These are phyloP conservation scores for Punica granatum DNA, from an alignment of 345 rosid species.

Conservation along the genomic window DNA sequence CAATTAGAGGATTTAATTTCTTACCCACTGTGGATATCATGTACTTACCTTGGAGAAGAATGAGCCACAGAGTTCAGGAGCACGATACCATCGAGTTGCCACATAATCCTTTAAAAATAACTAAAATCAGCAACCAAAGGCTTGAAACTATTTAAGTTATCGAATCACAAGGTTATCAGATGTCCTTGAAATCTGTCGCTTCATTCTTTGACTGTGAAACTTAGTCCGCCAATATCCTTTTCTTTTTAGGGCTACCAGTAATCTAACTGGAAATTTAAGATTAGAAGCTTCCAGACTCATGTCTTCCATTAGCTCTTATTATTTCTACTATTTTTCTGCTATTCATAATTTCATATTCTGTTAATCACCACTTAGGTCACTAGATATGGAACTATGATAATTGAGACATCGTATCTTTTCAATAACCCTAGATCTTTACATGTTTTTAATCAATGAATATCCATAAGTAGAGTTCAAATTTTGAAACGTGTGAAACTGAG, in stretches of 20 bases:
- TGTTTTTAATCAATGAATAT: neutral
- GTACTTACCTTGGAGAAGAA: slow-evolving; percentile 75
- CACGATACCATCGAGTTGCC: slow-evolving; percentile 99
- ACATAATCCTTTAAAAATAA: slow-evolving; percentile 82
- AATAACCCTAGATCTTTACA: neutral
- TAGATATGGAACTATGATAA: neutral
- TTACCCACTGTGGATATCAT: slow-evolving; percentile 5
- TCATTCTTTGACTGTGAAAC: neutral
- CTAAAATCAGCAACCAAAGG: slow-evolving; percentile 18
- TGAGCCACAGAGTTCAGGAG: slow-evolving; percentile 97
- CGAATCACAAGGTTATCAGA: neutral
- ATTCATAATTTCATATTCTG: neutral
- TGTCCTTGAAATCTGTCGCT: neutral
- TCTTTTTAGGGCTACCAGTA: neutral
- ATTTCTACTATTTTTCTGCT: neutral
- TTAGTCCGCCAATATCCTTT: neutral
- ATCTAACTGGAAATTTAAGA: neutral
- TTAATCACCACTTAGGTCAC: neutral
- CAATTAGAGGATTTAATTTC: neutral
- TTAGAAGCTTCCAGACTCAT: neutral
- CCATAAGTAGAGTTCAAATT: neutral
- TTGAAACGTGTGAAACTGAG: neutral
- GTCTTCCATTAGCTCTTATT: neutral
- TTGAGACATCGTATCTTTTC: neutral
- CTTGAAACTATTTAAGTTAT: neutral